Base-by-base conservation (phyloP, 2,329 filamentous ascomycete species). In the Chaetomium globosum region DNA sequence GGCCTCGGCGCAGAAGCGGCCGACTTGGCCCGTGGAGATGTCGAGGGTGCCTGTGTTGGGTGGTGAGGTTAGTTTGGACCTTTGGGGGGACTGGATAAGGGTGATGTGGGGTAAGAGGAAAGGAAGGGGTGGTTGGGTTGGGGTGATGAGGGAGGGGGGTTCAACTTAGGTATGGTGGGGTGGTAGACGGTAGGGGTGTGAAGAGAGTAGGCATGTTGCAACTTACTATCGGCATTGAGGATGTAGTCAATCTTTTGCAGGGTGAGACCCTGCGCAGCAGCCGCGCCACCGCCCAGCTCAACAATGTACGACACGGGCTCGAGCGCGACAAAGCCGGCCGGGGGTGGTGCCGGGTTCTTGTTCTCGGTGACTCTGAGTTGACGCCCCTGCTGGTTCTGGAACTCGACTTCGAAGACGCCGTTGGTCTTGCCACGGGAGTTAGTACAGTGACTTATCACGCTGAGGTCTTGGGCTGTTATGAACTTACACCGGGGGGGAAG, bases 161-260 rank as follows among this genome's bases (percentile, higher is more conserved):
- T 9, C 2, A 36, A 10, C 8, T 36, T 2, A 10, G 33, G 8
- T 36, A 36, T 12, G 12, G 33, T 36, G 33, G 3, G 12, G 12
- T 10, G 39, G 36, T 9, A 21, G 2, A 3, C 49, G 28, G 28
- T 51, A 33, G 19, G 19, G 39, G 7, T 39, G 36, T 36, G 16
- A n/a, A 19, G 16, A n/a, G 16, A n/a, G 39, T 12, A 12, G 33
- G 33, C 9, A 36, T 12, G 10, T 43, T 7, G 10, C 1, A 49
- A 73, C 75, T 70, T 64, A 79, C 77, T 77, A 48, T 70, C 70
- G 16, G 74, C 68, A 58, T 75, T 78, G 36, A 73, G 71, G 56
- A 80, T 76, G 67, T 77, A 80, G 65, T 80, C 78, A 33, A 80
- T 73, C 73, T 79, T 79, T 30, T 74, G 72, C 6, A 80, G 70